These are phyloP conservation scores for Amylocarpus encephaloides DNA, from an alignment of 2,329 filamentous ascomycete genomes.

Conservation along the genomic window DNA sequence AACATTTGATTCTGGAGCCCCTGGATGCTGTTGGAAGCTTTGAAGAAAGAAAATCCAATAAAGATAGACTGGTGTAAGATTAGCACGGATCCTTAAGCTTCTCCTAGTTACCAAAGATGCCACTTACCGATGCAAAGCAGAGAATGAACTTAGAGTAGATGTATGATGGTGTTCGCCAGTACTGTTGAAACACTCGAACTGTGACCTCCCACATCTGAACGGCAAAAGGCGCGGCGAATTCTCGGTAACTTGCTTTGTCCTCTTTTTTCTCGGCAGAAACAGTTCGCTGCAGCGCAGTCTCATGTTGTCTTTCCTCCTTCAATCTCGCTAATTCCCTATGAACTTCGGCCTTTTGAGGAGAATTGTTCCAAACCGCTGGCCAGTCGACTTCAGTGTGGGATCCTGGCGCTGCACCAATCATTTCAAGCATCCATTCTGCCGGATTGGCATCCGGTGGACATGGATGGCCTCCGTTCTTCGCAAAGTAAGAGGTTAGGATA, in stretches of 20 bases:
- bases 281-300: background rate
- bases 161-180: slow-evolving; percentile 62
- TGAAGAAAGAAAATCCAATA: slow-evolving; percentile 64
- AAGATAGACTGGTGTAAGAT: slow-evolving; percentile 40
- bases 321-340: slow-evolving; percentile 46
- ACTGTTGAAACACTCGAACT: slow-evolving; percentile 52
- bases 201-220: slow-evolving; percentile 49
- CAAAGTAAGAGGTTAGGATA: slow-evolving; percentile 67
- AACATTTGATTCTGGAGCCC: slow-evolving; percentile 67
- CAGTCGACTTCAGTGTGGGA: slow-evolving; percentile 56
- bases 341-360: slow-evolving; percentile 37
- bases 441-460: slow-evolving; percentile 70
- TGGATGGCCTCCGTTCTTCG: slow-evolving; percentile 56
- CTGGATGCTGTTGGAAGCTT: slow-evolving; percentile 47
- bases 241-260: slow-evolving; percentile 39
- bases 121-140: slow-evolving; percentile 37
- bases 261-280: slow-evolving; percentile 29
- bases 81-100: background rate
- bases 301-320: slow-evolving; percentile 26
- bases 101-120: background rate
- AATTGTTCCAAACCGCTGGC: slow-evolving; percentile 53
- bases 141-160: slow-evolving; percentile 26
- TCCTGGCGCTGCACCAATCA: slow-evolving; percentile 52
- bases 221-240: slow-evolving; percentile 56
- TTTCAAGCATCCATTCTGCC: slow-evolving; percentile 71